Base-by-base conservation (phyloP, 805 yeast species). In the Sugiyamaella boreocaroliniensis region DNA sequence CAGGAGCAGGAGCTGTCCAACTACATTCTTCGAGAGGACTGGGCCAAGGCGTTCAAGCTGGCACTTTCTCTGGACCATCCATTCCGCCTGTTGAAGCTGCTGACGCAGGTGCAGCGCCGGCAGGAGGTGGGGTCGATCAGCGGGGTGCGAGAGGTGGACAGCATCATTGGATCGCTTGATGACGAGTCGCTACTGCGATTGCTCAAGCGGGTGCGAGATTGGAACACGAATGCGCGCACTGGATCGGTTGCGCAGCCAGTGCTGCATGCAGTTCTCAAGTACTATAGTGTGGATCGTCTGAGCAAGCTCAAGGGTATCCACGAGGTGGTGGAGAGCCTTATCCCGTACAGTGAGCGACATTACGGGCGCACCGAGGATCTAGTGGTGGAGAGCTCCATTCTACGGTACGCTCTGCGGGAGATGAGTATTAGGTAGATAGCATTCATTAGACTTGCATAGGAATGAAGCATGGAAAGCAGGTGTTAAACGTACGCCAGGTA, bases 281-380 rank as follows among this genome's bases (percentile, higher is more conserved):
- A 73, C 46, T 80, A 80, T 59, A 71, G 76, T 18, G 72, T 84
- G 29, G 81, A 80, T 16, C 74, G 74, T 52, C 67, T 90, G 47
- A 75, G 78, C 57, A 81, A 80, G 60, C 76, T 86, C 41, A 82
- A 82, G 4, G 90, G 89, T 1, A 71, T 89, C 57, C 77, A 84
- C 69, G 76, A 74, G 44, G 70, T 82, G 12, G 74, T 92, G 9
- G 95, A 86, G 53, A 76, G 85, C n/a, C 78, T 93, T 51, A 69
- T 88, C 41, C 96, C 98, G 2, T 93, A 93, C 68, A 85, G 86
- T 57, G 89, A 87, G 63, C 81, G 98, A 62, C 99, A 93, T 68
- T 83, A 76, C 64, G 64, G 73, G 40, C 77, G 99, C 57, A 71
- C 88, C 26, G 95, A 86, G 56, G 89, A 79, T 43, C 71, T 93